Conservation (phyloP, 2,329 filamentous ascomycete species). For the Septoria petroselini region DNA sequence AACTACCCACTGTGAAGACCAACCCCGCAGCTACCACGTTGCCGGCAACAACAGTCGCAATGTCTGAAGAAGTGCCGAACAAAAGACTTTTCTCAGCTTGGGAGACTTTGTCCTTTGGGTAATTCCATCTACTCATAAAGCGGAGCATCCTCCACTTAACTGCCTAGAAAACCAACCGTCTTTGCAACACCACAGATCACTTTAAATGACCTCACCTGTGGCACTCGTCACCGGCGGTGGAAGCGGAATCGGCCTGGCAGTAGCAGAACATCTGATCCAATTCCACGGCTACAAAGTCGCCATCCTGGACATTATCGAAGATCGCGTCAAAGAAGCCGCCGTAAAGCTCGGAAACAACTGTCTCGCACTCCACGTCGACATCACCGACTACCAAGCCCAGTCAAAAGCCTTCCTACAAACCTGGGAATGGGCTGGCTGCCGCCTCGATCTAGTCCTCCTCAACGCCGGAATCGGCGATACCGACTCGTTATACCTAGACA, state of each 20-base stretch:
- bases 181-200: no score
- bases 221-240: conserved; percentile 28
- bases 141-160: no score
- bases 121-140: no score
- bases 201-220: conserved; percentile 24
- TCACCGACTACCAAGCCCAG: conserved; percentile 42
- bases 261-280: conserved; percentile 28
- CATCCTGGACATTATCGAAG: conserved; percentile 23
- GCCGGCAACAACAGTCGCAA: no score
- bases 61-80: no score
- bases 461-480: conserved; percentile 46
- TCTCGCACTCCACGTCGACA: conserved; percentile 34
- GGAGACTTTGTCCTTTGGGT: no score
- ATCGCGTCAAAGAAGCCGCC: conserved; percentile 20
- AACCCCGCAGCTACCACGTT: no score
- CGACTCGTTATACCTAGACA: conserved; percentile 40
- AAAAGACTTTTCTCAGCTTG: no score
- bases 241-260: conserved; percentile 27
- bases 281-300: conserved; percentile 25
- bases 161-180: no score
- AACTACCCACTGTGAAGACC: no score
- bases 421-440: conserved; percentile 42
- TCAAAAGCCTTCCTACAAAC: conserved; percentile 41
- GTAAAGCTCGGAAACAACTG: conserved; percentile 22
- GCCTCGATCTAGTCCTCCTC: conserved; percentile 44